Percentiles rank a stretch among this genome's conserved stretches.
These are phyloP conservation scores for Blastocystis sp. DNA, from an alignment of 352 stramenopile species.

Conservation along the genomic window DNA sequence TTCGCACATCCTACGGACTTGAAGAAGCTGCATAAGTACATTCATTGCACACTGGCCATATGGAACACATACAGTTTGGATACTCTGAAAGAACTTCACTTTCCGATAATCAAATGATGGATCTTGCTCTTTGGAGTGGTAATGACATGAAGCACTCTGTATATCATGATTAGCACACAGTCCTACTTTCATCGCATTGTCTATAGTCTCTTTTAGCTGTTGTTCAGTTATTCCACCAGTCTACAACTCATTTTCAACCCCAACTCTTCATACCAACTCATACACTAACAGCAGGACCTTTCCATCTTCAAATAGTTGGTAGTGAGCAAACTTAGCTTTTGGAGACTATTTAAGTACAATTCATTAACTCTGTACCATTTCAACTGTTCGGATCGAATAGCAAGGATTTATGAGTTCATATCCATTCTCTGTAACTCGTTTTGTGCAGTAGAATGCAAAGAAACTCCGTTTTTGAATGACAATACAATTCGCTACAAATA, in stretches of 20 bases:
- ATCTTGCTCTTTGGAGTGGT: not conserved
- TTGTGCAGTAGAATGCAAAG: not conserved
- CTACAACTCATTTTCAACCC: not conserved
- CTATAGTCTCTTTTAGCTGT: too few relatives aligned
- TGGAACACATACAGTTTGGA: not conserved
- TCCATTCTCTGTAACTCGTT: not conserved
- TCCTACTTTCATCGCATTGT: not conserved
- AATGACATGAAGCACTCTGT: not conserved
- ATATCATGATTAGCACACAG: too few relatives aligned
- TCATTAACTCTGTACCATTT: not conserved
- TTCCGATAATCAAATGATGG: not conserved
- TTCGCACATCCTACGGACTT: not conserved
- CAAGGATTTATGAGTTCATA: not conserved
- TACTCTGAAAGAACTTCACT: not conserved
- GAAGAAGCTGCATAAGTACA: not conserved
- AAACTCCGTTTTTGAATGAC: not conserved
- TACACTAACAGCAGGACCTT: slow-evolving; percentile 2
- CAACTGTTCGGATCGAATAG: not conserved
- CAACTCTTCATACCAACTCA: not conserved
- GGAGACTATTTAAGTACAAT: not conserved
- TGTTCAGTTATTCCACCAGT: not conserved
- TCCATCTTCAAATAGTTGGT: not conserved
- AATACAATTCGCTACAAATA: not conserved
- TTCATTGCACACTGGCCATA: not conserved
- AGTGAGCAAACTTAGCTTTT: not conserved